Percentiles rank a stretch among this genome's conserved stretches.
phyloP scores from a whole-genome alignment of 75 land plant genomes.

The Ceratopteris richardii region DNA sequence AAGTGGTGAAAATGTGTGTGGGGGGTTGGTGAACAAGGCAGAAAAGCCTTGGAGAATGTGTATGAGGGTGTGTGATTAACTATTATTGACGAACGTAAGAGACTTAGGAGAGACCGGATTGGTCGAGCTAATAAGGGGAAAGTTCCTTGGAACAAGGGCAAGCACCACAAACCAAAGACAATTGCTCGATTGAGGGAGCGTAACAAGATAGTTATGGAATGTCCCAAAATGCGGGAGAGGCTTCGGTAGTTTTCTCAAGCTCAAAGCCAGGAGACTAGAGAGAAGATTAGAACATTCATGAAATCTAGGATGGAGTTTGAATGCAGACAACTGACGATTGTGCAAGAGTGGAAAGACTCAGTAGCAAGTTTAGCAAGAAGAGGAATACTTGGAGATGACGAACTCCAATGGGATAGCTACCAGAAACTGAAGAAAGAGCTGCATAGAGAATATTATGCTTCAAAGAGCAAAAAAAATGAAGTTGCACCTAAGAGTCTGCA shows the following conservation, averaged over 20 bases:
- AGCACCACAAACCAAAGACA: conserved; percentile 45
- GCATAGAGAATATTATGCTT: conserved; percentile 28
- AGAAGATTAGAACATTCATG: conserved; percentile 49
- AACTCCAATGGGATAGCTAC: conserved; percentile 81
- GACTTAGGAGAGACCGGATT: conserved; percentile 15
- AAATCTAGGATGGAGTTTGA: conserved; percentile 29
- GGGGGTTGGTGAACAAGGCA: too few species aligned
- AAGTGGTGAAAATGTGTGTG: too few species aligned
- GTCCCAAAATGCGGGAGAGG: conserved; percentile 32
- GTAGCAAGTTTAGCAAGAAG: conserved; percentile 67
- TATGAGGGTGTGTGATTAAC: too few species aligned
- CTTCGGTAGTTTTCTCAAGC: not conserved
- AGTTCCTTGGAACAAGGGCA: conserved; percentile 35
- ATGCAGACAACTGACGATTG: conserved; percentile 49
- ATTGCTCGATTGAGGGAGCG: conserved; percentile 56
- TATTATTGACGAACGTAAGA: not conserved
- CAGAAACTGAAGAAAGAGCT: conserved; percentile 32
- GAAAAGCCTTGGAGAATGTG: too few species aligned
- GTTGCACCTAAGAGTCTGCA: conserved; percentile 11
- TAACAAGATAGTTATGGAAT: conserved; percentile 69
- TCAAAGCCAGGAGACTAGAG: conserved; percentile 43
- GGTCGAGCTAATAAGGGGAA: conserved; percentile 25
- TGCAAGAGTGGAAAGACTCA: conserved; percentile 56
- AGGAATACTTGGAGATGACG: conserved; percentile 59
- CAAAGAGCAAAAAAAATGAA: conserved; percentile 28